Conservation (phyloP, 2,329 filamentous ascomycete species). For the Cryphonectria naterciae region DNA sequence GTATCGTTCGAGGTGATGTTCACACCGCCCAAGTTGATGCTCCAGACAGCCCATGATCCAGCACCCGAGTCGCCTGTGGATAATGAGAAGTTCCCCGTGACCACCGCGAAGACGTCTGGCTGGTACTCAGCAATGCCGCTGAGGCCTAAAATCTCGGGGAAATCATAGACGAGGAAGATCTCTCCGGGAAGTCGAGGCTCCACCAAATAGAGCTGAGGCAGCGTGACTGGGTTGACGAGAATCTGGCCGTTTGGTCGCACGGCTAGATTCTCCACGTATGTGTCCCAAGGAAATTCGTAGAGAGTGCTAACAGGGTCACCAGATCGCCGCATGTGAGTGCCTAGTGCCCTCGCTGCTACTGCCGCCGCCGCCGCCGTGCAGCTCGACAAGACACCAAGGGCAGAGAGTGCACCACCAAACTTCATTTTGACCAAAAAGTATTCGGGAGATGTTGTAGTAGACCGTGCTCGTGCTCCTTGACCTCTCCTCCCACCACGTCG, state of each 20-base stretch:
- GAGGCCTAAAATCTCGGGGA: conserved; percentile 34
- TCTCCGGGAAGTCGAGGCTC: conserved; percentile 34
- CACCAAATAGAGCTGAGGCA: conserved; percentile 40
- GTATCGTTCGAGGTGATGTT: conserved; percentile 31
- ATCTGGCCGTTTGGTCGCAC: conserved; percentile 42
- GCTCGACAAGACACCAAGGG: conserved; percentile 6
- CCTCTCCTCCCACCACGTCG: not conserved
- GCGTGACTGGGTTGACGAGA: conserved; percentile 39
- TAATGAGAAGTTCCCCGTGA: conserved; percentile 34
- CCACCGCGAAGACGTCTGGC: conserved; percentile 40
- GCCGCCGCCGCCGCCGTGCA: not conserved
- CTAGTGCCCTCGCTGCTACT: not conserved
- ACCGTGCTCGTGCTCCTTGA: not conserved
- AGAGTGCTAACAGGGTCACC: conserved; percentile 5
- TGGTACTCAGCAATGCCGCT: conserved; percentile 43
- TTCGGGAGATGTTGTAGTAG: not conserved
- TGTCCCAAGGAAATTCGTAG: conserved; percentile 26
- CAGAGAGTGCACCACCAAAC: not conserved
- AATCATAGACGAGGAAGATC: conserved; percentile 37
- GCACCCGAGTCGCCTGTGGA: conserved; percentile 24
- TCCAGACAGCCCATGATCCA: conserved; percentile 34
- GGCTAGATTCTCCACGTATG: conserved; percentile 41
- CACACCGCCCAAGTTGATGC: conserved; percentile 32
- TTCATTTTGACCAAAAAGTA: conserved; percentile 4
- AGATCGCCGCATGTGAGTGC: not conserved